Evolutionary conservation across 2,329 filamentous ascomycete genomes (phyloP), one percentile per base, ranked within the genome.

Genomic region (Sarocladium kiliense): DNA sequence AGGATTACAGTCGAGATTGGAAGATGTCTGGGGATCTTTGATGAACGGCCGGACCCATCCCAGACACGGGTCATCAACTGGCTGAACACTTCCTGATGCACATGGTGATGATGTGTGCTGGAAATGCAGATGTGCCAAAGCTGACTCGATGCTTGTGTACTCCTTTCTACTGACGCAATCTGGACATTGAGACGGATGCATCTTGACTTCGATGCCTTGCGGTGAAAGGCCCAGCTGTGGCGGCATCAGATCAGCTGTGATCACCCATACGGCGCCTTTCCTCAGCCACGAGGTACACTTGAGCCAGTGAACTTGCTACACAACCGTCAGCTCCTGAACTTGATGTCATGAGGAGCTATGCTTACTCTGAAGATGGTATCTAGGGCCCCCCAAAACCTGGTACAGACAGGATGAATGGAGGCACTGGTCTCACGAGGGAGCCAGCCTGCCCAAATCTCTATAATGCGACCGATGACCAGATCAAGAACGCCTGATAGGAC

Each of bases 341-440:
- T n/a, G n/a, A n/a, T n/a, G n/a, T n/a, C n/a, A n/a, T n/a, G n/a
- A 41, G 10, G 9, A 11, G 37, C 9, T 7, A 18, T 7, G 18
- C 9, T 18, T 6, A 49, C 60, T 16, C 59, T 55, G 14, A 56
- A 56, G 11, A 61, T 61, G 16, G 47, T 21, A 23, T 61, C 60
- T 3, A 62, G 49, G 11, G 59, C 55, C 3, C 60, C 59, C 60
- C 60, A 62, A 44, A 60, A 62, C 3, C 57, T 58, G 19, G 54
- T 53, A 45, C 49, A 64, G 56, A 58, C 54, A 18, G 54, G 54
- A 27, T 59, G 55, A 5, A 30, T 58, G 16, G 55, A 26, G 3
- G 54, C 34, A 49, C 47, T 55, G n/a, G n/a, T n/a, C n/a, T n/a
- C n/a, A n/a, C n/a, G n/a, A n/a, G n/a, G n/a, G n/a, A n/a, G n/a